Conservation (phyloP, 2,329 filamentous ascomycete genomes). For the Fusarium sp. region DNA sequence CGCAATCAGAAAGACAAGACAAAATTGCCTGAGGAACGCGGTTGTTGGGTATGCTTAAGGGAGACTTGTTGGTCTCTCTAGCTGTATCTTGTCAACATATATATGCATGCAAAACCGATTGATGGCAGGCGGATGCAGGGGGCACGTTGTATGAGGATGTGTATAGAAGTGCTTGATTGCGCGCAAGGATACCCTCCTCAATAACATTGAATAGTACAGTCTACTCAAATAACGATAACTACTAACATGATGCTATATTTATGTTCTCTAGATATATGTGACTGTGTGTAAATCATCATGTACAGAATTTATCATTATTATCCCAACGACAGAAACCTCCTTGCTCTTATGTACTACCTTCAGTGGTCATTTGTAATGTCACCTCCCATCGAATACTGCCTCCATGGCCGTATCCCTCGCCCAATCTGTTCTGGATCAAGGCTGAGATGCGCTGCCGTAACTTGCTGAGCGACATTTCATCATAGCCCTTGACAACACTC, state of each 20-base stretch:
- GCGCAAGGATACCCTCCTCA: conserved; percentile 46
- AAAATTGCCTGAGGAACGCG: neutral
- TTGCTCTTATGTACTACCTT: conserved; percentile 36
- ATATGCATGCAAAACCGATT: neutral
- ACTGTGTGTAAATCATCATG: neutral
- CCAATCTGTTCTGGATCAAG: conserved; percentile 84
- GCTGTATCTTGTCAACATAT: conserved; percentile 1
- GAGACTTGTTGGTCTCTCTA: neutral
- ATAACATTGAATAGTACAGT: conserved; percentile 17
- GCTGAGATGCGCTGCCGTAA: conserved; percentile 79
- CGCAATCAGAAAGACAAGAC: conserved; percentile 12
- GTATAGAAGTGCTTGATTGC: conserved; percentile 34
- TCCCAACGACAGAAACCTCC: neutral
- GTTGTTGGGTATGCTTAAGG: neutral
- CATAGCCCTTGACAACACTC: conserved; percentile 69
- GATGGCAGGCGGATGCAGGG: neutral
- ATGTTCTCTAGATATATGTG: neutral
- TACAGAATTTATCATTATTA: neutral
- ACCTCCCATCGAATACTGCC: conserved; percentile 91
- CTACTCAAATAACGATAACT: neutral
- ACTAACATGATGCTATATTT: neutral
- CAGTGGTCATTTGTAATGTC: conserved; percentile 76
- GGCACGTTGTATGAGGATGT: conserved; percentile 20
- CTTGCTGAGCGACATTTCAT: conserved; percentile 76
- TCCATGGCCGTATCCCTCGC: conserved; percentile 85